phyloP scores from a whole-genome alignment of 176 grass and related monocot species.

The Eragrostis nindensis region DNA sequence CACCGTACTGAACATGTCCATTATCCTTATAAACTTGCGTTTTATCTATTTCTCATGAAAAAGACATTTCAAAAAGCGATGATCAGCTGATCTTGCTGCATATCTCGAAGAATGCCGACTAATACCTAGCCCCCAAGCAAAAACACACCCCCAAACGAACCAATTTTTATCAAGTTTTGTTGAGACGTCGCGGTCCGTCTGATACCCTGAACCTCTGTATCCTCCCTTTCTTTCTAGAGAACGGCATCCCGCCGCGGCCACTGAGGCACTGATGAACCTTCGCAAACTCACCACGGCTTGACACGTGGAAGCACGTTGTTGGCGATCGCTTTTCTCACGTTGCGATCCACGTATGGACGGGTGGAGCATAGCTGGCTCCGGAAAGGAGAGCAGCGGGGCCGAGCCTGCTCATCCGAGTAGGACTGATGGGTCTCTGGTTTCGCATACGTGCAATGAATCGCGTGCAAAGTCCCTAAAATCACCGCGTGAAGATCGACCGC shows the following conservation, averaged over 20 bases:
- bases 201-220: conserved; percentile 12
- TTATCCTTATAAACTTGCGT: conserved; percentile 11
- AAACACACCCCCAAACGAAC: background rate
- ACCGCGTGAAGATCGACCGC: background rate
- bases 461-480: background rate
- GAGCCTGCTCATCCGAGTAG: conserved; percentile 2
- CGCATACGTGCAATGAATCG: conserved; percentile 29
- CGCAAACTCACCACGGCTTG: background rate
- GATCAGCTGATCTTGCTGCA: conserved; percentile 24
- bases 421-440: conserved; percentile 14
- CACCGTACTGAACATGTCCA: background rate
- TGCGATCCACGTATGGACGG: conserved; percentile 21
- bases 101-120: conserved; percentile 43
- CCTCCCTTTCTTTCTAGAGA: conserved; percentile 12
- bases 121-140: background rate
- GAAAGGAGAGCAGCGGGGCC: conserved; percentile 11
- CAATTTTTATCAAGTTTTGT: background rate
- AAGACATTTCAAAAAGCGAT: background rate
- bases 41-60: conserved; percentile 19
- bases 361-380: conserved; percentile 28
- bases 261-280: background rate
- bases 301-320: conserved; percentile 25
- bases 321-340: background rate
- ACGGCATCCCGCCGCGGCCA: background rate
- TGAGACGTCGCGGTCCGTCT: background rate